phyloP scores from a whole-genome alignment of 495 filamentous ascomycete genomes.

The Talaromyces proteolyticus region DNA sequence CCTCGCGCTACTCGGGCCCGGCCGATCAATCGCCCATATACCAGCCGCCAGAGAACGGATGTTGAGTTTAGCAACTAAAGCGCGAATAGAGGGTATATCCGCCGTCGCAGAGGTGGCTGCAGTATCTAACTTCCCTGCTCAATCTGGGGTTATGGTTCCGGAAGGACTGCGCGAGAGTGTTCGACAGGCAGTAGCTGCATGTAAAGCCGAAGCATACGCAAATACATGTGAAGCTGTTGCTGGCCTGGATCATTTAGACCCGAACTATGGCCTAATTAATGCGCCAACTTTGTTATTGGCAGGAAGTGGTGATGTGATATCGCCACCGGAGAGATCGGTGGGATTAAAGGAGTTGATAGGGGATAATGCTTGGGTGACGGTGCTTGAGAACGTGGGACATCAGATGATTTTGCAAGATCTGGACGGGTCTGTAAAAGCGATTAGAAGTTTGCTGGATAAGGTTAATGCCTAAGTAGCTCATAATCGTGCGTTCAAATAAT shows the following conservation, averaged over 20 bases:
- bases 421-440: constrained; percentile 10
- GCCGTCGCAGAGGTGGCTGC: constrained; percentile 1
- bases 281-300: constrained; percentile 4
- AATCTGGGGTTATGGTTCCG: neutral
- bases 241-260: constrained; percentile 1
- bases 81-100: constrained; percentile 1
- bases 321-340: constrained; percentile 6
- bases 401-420: constrained; percentile 19
- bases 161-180: neutral
- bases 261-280: neutral
- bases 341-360: constrained; percentile 13
- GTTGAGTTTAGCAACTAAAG: constrained; percentile 3
- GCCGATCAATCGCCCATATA: constrained; percentile 2
- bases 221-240: constrained; percentile 3
- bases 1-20: constrained; percentile 1
- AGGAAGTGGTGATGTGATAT: constrained; percentile 1
- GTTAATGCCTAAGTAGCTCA: neutral
- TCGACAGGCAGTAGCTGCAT: neutral
- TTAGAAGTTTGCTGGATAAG: neutral
- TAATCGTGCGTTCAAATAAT: neutral
- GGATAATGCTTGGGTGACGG: constrained; percentile 8
- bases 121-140: constrained; percentile 3
- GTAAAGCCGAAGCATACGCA: constrained; percentile 2
- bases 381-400: constrained; percentile 16
- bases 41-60: constrained; percentile 3